Conservation (phyloP, 2,329 filamentous ascomycete genomes). For the Erysiphe pisi region DNA sequence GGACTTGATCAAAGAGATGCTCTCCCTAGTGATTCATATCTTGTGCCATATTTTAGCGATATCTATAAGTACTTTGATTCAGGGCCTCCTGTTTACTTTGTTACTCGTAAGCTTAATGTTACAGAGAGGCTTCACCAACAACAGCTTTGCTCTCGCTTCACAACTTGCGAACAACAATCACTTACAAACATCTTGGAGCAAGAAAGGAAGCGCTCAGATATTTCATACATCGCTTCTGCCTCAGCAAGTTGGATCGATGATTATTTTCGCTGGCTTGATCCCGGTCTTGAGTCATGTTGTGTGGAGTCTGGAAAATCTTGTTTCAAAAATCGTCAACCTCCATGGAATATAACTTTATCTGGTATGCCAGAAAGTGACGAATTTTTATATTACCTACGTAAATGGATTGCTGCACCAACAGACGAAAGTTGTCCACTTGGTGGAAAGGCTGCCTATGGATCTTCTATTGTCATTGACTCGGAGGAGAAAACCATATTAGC, state of each 20-base stretch:
- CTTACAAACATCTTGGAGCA: slow-evolving; percentile 85
- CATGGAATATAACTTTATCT: slow-evolving; percentile 78
- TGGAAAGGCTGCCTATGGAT: slow-evolving; percentile 75
- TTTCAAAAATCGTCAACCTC: slow-evolving; percentile 63
- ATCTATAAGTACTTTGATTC: slow-evolving; percentile 83
- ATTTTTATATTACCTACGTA: slow-evolving; percentile 73
- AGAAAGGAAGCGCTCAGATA: slow-evolving; percentile 76
- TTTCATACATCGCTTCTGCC: slow-evolving; percentile 79
- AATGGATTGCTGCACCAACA: slow-evolving; percentile 72
- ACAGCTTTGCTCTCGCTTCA: slow-evolving; percentile 81
- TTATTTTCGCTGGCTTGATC: slow-evolving; percentile 94
- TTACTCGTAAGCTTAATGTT: slow-evolving; percentile 69
- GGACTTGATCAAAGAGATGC: slow-evolving; percentile 92
- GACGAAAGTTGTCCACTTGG: slow-evolving; percentile 76
- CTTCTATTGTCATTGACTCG: slow-evolving; percentile 68
- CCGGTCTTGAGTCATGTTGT: slow-evolving; percentile 52
- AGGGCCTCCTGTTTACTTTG: slow-evolving; percentile 93
- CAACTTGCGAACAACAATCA: slow-evolving; percentile 72
- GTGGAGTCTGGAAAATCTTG: slow-evolving; percentile 49
- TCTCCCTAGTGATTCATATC: slow-evolving; percentile 83
- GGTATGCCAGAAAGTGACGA: slow-evolving; percentile 94
- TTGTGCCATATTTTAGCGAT: slow-evolving; percentile 95
- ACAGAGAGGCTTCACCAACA: slow-evolving; percentile 67
- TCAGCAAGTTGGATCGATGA: slow-evolving; percentile 96
- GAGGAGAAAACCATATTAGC: slow-evolving; percentile 59